phyloP scores from a whole-genome alignment of 148 eudicot genomes.

The Salicornia ramosissima region DNA sequence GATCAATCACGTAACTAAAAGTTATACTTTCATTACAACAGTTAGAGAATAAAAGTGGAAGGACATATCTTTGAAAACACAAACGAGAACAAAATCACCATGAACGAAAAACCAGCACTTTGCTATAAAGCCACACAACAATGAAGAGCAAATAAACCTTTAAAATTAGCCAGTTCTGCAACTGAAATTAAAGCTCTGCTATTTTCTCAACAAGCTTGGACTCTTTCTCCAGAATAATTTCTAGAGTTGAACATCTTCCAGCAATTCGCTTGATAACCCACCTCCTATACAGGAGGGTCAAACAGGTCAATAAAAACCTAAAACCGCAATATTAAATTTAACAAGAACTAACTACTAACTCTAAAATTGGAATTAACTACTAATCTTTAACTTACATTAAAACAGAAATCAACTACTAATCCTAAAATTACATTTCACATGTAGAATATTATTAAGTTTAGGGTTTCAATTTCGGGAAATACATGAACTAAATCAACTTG shows the following conservation, averaged over 20 bases:
- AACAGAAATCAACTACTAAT: too few species aligned
- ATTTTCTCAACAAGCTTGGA: conserved; percentile 67
- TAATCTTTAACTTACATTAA: too few species aligned
- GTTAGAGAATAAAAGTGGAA: background rate
- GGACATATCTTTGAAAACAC: background rate
- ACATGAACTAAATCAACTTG: too few species aligned
- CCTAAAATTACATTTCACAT: too few species aligned
- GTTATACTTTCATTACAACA: background rate
- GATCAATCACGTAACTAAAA: background rate
- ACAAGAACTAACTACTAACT: too few species aligned
- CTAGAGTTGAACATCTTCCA: conserved; percentile 50
- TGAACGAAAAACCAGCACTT: background rate
- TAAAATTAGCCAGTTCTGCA: conserved; percentile 35
- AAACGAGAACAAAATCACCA: background rate
- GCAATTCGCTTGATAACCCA: conserved; percentile 83
- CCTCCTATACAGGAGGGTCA: conserved; percentile 49
- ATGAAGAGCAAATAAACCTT: conserved; percentile 40
- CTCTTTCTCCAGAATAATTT: conserved; percentile 67
- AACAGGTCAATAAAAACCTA: background rate
- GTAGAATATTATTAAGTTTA: too few species aligned
- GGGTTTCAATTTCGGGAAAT: too few species aligned
- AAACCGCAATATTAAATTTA: too few species aligned
- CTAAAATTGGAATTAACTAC: too few species aligned
- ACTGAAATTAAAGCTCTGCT: conserved; percentile 73
- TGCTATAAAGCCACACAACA: conserved; percentile 24